phyloP scores from a whole-genome alignment of 306 rosid genomes.

The Sindora glabra region DNA sequence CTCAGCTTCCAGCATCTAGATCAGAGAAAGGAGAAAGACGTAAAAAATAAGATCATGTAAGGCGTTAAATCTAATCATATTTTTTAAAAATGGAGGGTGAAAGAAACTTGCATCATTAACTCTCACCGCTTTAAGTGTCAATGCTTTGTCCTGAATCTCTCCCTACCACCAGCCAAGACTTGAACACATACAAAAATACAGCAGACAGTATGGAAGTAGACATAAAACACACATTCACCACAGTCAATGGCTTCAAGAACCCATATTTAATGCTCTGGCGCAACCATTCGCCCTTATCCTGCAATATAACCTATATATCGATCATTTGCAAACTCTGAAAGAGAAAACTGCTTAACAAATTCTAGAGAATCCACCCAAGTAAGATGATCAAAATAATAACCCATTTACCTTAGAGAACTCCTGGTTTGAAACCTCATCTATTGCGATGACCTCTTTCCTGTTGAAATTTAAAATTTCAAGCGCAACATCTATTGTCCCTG shows the following conservation, averaged over 20 bases:
- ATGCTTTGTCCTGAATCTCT: slow-evolving; percentile 68
- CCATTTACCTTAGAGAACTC: slow-evolving; percentile 72
- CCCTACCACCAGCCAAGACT: slow-evolving; percentile 48
- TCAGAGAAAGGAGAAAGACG: slow-evolving; percentile 15
- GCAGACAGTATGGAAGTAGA: slow-evolving; percentile 11
- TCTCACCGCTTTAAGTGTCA: slow-evolving; percentile 63
- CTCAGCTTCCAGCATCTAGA: slow-evolving; percentile 70
- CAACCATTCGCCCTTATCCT: slow-evolving; percentile 85
- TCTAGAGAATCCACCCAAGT: neutral
- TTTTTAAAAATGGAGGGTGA: neutral
- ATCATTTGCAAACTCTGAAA: neutral
- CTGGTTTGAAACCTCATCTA: slow-evolving; percentile 75
- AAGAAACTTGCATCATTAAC: slow-evolving; percentile 70
- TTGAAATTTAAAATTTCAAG: slow-evolving; percentile 85
- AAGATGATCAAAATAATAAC: slow-evolving; percentile 11
- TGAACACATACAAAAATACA: slow-evolving; percentile 13
- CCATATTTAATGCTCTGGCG: slow-evolving; percentile 73
- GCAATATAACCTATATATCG: slow-evolving; percentile 29
- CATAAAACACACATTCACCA: slow-evolving; percentile 53
- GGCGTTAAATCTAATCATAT: slow-evolving; percentile 8
- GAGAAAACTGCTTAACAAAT: neutral
- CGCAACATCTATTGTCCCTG: slow-evolving; percentile 51
- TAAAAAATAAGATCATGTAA: slow-evolving; percentile 3
- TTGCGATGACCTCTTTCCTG: slow-evolving; percentile 65
- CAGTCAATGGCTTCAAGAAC: slow-evolving; percentile 61